These are phyloP conservation scores for Leccinellum albellum DNA, from an alignment of 768 basidiomycete species.

Conservation along the genomic window DNA sequence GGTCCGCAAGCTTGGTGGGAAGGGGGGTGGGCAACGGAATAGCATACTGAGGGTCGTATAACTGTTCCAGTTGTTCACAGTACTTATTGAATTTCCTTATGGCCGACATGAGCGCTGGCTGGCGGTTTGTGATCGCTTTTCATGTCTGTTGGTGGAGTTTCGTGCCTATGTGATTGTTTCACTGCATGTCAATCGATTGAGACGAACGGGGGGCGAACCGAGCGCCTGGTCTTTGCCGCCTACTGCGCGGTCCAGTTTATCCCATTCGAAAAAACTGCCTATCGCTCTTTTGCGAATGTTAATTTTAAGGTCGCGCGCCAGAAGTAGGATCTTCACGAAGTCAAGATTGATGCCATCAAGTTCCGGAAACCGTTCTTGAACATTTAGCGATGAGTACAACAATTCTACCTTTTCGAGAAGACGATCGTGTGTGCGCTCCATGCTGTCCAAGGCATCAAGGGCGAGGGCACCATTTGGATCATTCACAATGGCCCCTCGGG, in stretches of 20 bases:
- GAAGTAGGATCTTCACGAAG: slow-evolving; percentile 1
- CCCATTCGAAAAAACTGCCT: slow-evolving; percentile 26
- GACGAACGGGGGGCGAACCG: slow-evolving; percentile 20
- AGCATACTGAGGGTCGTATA: neutral
- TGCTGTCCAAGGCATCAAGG: slow-evolving; percentile 20
- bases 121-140: no score
- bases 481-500: slow-evolving; percentile 6
- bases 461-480: neutral
- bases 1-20: neutral
- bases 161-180: neutral
- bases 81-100: neutral
- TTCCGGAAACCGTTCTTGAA: slow-evolving; percentile 1
- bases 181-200: neutral
- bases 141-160: no score
- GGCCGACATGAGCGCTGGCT: no score
- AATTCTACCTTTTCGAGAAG: slow-evolving; percentile 2
- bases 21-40: neutral
- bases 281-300: slow-evolving; percentile 24
- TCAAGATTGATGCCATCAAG: slow-evolving; percentile 1
- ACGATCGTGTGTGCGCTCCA: slow-evolving; percentile 7
- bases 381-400: slow-evolving; percentile 6
- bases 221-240: slow-evolving; percentile 17
- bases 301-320: slow-evolving; percentile 21
- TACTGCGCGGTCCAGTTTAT: slow-evolving; percentile 22
- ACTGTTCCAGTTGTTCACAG: neutral